Evolutionary conservation across 2,329 filamentous ascomycete species (phyloP).

Genomic region (Sphaerulina populicola): DNA sequence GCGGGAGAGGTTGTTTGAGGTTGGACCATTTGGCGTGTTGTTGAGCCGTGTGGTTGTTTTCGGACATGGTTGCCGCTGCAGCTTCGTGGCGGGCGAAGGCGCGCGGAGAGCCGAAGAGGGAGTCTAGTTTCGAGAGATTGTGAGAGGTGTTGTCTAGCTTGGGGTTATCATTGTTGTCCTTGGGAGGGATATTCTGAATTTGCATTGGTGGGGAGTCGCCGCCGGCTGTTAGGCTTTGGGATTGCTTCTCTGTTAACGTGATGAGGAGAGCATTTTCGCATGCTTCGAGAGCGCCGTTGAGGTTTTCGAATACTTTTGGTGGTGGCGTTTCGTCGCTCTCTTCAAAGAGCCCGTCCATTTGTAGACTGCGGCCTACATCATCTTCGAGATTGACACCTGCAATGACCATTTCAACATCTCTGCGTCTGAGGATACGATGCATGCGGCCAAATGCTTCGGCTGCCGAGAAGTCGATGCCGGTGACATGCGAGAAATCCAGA

Average conservation of each 20-base stretch:
- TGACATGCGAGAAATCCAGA: constrained; percentile 80
- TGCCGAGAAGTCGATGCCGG: constrained; percentile 89
- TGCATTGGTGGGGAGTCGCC: constrained; percentile 40
- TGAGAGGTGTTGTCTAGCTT: constrained; percentile 26
- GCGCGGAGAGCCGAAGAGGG: constrained; percentile 62
- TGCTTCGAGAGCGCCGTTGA: constrained; percentile 87
- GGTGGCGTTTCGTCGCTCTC: constrained; percentile 53
- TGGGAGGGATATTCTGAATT: constrained; percentile 16
- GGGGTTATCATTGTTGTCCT: not conserved
- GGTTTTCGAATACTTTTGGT: constrained; percentile 65
- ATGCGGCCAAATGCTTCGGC: constrained; percentile 92
- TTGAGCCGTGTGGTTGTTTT: constrained; percentile 43
- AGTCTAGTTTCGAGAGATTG: constrained; percentile 21
- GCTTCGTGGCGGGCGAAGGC: constrained; percentile 68
- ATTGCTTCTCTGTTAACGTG: constrained; percentile 33
- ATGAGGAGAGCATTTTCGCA: constrained; percentile 89
- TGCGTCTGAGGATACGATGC: constrained; percentile 69
- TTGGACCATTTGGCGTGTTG: constrained; percentile 60
- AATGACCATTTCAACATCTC: constrained; percentile 70
- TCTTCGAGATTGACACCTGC: constrained; percentile 71
- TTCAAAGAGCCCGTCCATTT: constrained; percentile 73
- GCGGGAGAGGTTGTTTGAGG: constrained; percentile 80
- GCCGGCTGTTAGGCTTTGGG: constrained; percentile 36
- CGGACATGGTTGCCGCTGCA: constrained; percentile 65
- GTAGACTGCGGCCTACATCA: constrained; percentile 66